Conservation (phyloP, 805 yeast genomes). For the Allodekkera sacchari region DNA sequence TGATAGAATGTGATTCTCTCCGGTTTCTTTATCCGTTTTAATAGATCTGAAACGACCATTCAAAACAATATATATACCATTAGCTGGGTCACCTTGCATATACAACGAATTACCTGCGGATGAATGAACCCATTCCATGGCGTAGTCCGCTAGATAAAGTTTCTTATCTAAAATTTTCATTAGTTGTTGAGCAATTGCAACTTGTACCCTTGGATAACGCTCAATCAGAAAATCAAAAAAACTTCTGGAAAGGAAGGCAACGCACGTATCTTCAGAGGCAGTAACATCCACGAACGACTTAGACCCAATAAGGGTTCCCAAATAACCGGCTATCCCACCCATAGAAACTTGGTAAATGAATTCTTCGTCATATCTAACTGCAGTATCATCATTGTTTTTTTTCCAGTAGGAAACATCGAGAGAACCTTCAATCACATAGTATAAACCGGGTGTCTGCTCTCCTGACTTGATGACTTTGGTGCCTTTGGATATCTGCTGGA, state of each 20-base stretch:
- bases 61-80: slow-evolving; percentile 81
- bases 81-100: slow-evolving; percentile 78
- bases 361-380: slow-evolving; percentile 20
- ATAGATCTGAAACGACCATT: slow-evolving; percentile 81
- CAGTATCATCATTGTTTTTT: slow-evolving; percentile 12
- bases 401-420: slow-evolving; percentile 54
- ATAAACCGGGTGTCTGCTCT: slow-evolving; percentile 64
- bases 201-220: slow-evolving; percentile 62
- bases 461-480: slow-evolving; percentile 55
- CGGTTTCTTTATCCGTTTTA: slow-evolving; percentile 16
- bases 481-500: slow-evolving; percentile 46
- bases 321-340: slow-evolving; percentile 85
- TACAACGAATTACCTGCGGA: slow-evolving; percentile 80
- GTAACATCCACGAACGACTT: slow-evolving; percentile 66
- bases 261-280: slow-evolving; percentile 54
- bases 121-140: slow-evolving; percentile 89
- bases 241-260: slow-evolving; percentile 61
- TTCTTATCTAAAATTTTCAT: slow-evolving; percentile 59
- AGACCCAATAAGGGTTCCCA: slow-evolving; percentile 73
- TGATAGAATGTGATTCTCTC: slow-evolving; percentile 34
- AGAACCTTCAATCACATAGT: slow-evolving; percentile 70
- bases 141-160: slow-evolving; percentile 73
- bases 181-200: slow-evolving; percentile 69
- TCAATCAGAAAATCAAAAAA: slow-evolving; percentile 63
- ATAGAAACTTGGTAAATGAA: slow-evolving; percentile 50